Evolutionary conservation across 441 rosid genomes (phyloP).

Genomic region (Hura crepitans): DNA sequence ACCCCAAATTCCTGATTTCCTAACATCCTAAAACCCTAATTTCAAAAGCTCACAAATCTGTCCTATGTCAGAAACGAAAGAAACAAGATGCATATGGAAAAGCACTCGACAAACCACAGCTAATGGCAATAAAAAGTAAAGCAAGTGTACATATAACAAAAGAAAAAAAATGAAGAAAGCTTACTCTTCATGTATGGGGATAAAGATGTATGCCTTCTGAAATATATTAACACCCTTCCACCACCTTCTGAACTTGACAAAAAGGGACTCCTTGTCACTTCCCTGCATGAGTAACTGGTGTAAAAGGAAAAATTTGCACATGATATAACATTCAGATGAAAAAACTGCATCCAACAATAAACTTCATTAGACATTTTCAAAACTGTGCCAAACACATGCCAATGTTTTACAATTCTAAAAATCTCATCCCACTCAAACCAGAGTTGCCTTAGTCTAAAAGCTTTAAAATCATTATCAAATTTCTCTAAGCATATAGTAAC

Average conservation of each 20-base stretch:
- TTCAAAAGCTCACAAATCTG: no score
- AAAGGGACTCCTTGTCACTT: constrained; percentile 49
- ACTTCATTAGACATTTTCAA: not conserved
- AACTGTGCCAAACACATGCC: not conserved
- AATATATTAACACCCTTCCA: constrained; percentile 88
- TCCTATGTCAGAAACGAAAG: no score
- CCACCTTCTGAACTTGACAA: constrained; percentile 92
- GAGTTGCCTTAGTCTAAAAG: not conserved
- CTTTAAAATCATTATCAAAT: constrained; percentile 4
- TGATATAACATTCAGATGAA: not conserved
- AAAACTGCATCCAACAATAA: not conserved
- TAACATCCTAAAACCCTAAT: no score
- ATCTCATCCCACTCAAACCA: not conserved
- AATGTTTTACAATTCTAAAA: not conserved
- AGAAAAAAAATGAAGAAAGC: constrained; percentile 26
- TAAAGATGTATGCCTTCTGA: constrained; percentile 75
- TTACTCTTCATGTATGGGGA: constrained; percentile 92
- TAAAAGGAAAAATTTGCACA: constrained; percentile 5
- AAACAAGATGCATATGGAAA: not conserved
- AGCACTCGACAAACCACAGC: constrained; percentile 1
- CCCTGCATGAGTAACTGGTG: constrained; percentile 35
- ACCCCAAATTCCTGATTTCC: no score
- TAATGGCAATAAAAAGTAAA: not conserved
- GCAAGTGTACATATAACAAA: not conserved
- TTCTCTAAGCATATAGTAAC: not conserved